A percentile compares a stretch with the other conserved stretches of the same genome.
These are phyloP conservation scores for Neltuma alba DNA, from an alignment of 306 rosid genomes.

Conservation along the genomic window DNA sequence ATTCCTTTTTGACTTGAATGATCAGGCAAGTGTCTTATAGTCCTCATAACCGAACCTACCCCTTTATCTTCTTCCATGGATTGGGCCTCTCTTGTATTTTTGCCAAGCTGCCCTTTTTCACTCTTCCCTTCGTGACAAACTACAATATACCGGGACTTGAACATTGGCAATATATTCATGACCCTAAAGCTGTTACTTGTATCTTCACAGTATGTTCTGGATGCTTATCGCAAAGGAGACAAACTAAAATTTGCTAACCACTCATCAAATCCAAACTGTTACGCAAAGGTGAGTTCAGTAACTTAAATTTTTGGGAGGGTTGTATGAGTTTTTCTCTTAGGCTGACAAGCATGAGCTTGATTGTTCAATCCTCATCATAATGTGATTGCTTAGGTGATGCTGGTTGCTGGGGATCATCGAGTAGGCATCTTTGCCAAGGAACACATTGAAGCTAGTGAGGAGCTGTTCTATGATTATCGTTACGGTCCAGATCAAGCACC, in stretches of 20 bases:
- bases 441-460: slow-evolving; percentile 87
- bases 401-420: slow-evolving; percentile 97
- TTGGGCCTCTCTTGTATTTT: slow-evolving; percentile 16
- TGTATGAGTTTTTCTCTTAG: not conserved
- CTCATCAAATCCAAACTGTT: slow-evolving; percentile 93
- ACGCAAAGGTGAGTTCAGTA: slow-evolving; percentile 72
- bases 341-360: slow-evolving; percentile 12
- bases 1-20: slow-evolving; percentile 97
- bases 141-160: slow-evolving; percentile 23
- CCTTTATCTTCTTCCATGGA: slow-evolving; percentile 5
- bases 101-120: slow-evolving; percentile 20
- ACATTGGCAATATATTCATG: slow-evolving; percentile 16
- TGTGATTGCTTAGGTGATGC: slow-evolving; percentile 67
- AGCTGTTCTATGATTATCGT: slow-evolving; percentile 93
- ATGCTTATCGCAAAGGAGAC: slow-evolving; percentile 98
- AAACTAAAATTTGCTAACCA: slow-evolving; percentile 98
- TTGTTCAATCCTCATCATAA: slow-evolving; percentile 16
- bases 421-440: slow-evolving; percentile 98
- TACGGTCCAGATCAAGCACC: slow-evolving; percentile 93
- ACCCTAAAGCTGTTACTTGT: slow-evolving; percentile 33
- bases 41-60: not conserved
- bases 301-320: slow-evolving; percentile 17
- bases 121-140: slow-evolving; percentile 21
- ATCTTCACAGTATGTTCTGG: slow-evolving; percentile 83
- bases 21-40: slow-evolving; percentile 68